Conservation (phyloP, 2,329 filamentous ascomycete genomes). For the Arthrobotrys conoides region DNA sequence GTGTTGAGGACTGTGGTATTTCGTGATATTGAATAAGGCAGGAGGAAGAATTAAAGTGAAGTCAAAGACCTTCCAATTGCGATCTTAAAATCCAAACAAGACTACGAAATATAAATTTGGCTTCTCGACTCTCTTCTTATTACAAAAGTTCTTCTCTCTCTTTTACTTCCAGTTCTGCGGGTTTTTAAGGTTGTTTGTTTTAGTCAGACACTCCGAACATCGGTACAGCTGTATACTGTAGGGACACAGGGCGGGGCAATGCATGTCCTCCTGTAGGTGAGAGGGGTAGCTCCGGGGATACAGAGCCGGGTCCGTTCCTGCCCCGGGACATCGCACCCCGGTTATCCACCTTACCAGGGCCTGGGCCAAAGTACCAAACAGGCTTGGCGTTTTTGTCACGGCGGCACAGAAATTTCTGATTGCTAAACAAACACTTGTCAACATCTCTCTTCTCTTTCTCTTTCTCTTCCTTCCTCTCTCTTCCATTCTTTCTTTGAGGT, state of each 20-base stretch:
- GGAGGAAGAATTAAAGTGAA: constrained; percentile 1
- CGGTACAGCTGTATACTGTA: constrained; percentile 21
- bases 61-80: constrained; percentile 39
- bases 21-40: constrained; percentile 3
- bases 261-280: neutral
- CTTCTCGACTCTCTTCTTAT: neutral
- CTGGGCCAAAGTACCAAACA: neutral
- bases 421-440: constrained; percentile 60
- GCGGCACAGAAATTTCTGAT: constrained; percentile 53
- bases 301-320: no score
- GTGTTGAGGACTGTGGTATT: constrained; percentile 40
- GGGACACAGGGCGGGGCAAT: constrained; percentile 8
- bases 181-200: constrained; percentile 24
- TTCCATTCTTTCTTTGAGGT: constrained; percentile 1
- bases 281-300: no score
- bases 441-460: constrained; percentile 38
- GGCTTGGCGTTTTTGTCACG: constrained; percentile 17
- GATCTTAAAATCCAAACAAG: constrained; percentile 21
- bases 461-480: constrained; percentile 12
- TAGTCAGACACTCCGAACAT: constrained; percentile 39
- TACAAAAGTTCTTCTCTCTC: neutral
- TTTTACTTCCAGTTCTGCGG: constrained; percentile 13
- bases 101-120: constrained; percentile 12
- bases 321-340: neutral
- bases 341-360: no score